Percentiles rank a stretch among this genome's conserved stretches.
These are phyloP conservation scores for Cladosporium austrohemisphaericum DNA, from an alignment of 2,329 filamentous ascomycete genomes.

Conservation along the genomic window DNA sequence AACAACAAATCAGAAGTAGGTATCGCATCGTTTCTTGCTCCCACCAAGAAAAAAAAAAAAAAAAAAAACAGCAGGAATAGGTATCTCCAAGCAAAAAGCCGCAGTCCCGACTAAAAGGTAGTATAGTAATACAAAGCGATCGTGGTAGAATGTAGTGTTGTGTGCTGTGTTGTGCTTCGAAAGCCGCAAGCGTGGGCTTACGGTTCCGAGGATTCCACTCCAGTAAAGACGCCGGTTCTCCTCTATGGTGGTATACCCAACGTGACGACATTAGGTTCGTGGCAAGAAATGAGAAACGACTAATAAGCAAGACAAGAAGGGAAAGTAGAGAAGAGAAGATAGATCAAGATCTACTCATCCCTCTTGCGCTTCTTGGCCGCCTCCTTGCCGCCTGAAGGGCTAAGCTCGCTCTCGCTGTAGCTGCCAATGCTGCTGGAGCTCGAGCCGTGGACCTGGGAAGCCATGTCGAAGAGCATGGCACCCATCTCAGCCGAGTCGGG, in stretches of 20 bases:
- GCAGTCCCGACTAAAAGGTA: slow-evolving; percentile 12
- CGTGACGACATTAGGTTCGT: slow-evolving; percentile 23
- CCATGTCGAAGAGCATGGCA: slow-evolving; percentile 72
- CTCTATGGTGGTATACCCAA: slow-evolving; percentile 15
- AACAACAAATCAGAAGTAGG: slow-evolving; percentile 4
- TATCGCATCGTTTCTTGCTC: slow-evolving; percentile 10
- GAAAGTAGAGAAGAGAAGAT: background rate
- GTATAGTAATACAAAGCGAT: slow-evolving; percentile 15
- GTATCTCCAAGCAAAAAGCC: slow-evolving; percentile 14
- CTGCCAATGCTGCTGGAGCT: slow-evolving; percentile 44
- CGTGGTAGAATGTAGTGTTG: slow-evolving; percentile 10
- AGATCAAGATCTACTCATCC: slow-evolving; percentile 34
- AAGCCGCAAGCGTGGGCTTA: slow-evolving; percentile 8
- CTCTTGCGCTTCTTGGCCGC: slow-evolving; percentile 43
- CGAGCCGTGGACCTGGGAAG: slow-evolving; percentile 68
- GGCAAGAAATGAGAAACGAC: slow-evolving; percentile 9
- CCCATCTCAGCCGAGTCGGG: slow-evolving; percentile 64
- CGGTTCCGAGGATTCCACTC: slow-evolving; percentile 5
- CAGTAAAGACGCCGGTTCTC: slow-evolving; percentile 12
- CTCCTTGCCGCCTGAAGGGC: slow-evolving; percentile 32
- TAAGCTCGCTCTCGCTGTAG: slow-evolving; percentile 28
- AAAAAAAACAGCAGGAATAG: slow-evolving; percentile 6
- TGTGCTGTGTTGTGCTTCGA: slow-evolving; percentile 3
- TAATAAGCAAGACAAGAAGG: slow-evolving; percentile 13
- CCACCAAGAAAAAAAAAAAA: background rate